Base-by-base conservation (phyloP, 805 yeast species). In the Suhomyces sp. region DNA sequence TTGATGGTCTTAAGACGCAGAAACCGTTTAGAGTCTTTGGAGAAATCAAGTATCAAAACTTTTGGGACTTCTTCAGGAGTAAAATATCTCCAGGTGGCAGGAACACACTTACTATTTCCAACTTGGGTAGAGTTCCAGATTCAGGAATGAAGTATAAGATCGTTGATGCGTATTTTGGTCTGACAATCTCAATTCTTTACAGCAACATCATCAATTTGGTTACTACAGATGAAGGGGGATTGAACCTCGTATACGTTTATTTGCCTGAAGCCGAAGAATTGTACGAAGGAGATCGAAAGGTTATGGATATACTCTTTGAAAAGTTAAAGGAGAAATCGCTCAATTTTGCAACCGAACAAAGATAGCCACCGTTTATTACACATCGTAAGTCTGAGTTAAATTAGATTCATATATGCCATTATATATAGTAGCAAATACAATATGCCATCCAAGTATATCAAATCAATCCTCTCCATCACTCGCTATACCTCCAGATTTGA, bases 161-260 rank as follows among this genome's bases (percentile, higher is more conserved):
- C 4, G 32, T 29, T 2, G 36, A 44, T 25, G 42, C 42, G 4
- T 35, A 28, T 25, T 44, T 42, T 20, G 30, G 34, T 3, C 42
- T 35, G 42, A 36, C 33, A 5, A 30, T 38, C 5, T 36, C 39
- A 2, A 25, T 22, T 3, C 25, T 34, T 4, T 44, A 42, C 26
- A 38, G 37, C 25, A 29, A 41, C 23, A 30, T 40, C 8, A 21
- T 44, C 5, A 39, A 42, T 28, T 31, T 42, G 46, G 30, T 42
- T 4, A 31, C 42, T 9, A 33, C 40, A 4, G 34, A 39, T 10
- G 20, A 33, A 16, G 27, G 27, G 11, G 40, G 43, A 2, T 19
- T 44, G 19, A 39, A 37, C 25, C 24, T 42, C 23, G 42, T 35
- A 19, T 25, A 37, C 6, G 38, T 31, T 3, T 37, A 37, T 13